A percentile compares a stretch with the other conserved stretches of the same genome.
These are phyloP conservation scores for California macrophylla DNA, from an alignment of 441 rosid species.

Conservation along the genomic window DNA sequence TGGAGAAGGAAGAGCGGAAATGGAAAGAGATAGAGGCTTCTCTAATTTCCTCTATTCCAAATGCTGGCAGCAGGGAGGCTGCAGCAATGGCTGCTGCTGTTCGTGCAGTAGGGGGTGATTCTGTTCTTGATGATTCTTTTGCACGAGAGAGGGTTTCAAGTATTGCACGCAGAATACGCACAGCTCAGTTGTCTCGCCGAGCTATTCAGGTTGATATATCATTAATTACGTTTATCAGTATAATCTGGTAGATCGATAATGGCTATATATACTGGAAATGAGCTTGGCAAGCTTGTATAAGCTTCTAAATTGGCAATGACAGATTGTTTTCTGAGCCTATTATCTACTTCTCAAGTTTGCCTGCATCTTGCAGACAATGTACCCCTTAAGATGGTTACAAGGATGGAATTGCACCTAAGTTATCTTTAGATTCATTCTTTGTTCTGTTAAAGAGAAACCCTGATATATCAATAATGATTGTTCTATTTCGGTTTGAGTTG, in stretches of 20 bases:
- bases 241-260: not conserved
- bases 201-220: constrained; percentile 63
- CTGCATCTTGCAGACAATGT: not conserved
- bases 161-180: constrained; percentile 93
- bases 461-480: constrained; percentile 2
- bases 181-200: constrained; percentile 80
- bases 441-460: not conserved
- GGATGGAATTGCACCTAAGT: constrained; percentile 11
- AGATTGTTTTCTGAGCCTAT: not conserved
- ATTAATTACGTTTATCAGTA: not conserved
- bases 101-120: constrained; percentile 99
- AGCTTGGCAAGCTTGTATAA: not conserved
- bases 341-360: not conserved
- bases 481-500: not conserved
- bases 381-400: not conserved
- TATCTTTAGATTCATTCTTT: constrained; percentile 4
- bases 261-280: not conserved
- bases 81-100: constrained; percentile 99
- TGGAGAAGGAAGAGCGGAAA: constrained; percentile 99
- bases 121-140: constrained; percentile 97
- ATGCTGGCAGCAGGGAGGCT: constrained; percentile 99
- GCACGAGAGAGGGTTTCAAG: constrained; percentile 97
- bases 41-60: constrained; percentile 93
- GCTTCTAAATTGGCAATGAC: constrained; percentile 1
- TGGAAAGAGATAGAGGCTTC: constrained; percentile 99